Evolutionary conservation across 768 basidiomycete species (phyloP).

Genomic region (Termitomyces titanicus): DNA sequence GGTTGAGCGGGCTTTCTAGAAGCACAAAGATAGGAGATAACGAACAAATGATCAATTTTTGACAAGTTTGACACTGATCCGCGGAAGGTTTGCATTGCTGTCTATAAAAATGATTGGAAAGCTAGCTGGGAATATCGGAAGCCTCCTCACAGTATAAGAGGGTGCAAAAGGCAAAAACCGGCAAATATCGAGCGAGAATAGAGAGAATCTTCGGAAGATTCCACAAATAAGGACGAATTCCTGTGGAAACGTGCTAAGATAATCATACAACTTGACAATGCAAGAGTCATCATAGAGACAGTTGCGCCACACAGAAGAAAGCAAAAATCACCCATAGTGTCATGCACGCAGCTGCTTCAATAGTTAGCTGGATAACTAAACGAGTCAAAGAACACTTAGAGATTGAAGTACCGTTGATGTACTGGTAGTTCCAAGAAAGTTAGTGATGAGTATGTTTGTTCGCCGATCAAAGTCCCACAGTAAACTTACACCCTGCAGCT

Average conservation of each 20-base stretch:
- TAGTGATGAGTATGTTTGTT: too few relatives aligned
- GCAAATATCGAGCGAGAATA: slow-evolving; percentile 2
- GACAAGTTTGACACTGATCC: background rate
- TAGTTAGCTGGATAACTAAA: background rate
- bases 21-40: background rate
- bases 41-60: background rate
- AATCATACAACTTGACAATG: slow-evolving; percentile 5
- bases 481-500: background rate
- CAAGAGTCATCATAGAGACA: background rate
- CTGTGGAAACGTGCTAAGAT: background rate
- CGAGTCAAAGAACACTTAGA: background rate
- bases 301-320: background rate
- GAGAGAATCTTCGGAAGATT: slow-evolving; percentile 4
- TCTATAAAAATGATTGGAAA: background rate
- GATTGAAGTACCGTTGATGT: background rate
- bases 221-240: slow-evolving; percentile 9
- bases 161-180: background rate
- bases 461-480: background rate
- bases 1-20: background rate
- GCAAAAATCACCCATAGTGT: background rate
- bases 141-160: background rate
- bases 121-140: background rate
- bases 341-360: background rate
- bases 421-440: background rate
- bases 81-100: background rate